Percentiles rank a stretch among this genome's conserved stretches.
phyloP scores from a whole-genome alignment of 306 rosid genomes.

The Pterocarpus santalinus region DNA sequence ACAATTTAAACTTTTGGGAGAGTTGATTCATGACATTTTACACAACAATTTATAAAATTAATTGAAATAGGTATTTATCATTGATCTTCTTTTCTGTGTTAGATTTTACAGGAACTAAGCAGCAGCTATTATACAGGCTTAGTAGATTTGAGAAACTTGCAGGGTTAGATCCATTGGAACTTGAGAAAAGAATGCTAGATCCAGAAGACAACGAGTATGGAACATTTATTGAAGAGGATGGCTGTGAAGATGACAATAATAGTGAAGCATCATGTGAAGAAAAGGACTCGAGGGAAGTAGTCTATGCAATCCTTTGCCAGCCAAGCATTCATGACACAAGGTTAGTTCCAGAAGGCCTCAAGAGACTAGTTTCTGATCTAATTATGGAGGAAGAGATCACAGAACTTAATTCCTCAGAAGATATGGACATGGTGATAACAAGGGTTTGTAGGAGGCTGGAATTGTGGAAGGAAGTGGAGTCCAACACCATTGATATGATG shows the following conservation, averaged over 20 bases:
- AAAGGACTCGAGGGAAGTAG: conserved; percentile 44
- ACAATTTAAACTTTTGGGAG: background rate
- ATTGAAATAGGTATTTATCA: background rate
- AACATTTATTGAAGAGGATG: conserved; percentile 48
- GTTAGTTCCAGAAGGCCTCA: conserved; percentile 54
- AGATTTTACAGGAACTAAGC: conserved; percentile 77
- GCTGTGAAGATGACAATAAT: conserved; percentile 38
- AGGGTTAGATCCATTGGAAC: conserved; percentile 79
- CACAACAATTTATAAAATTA: background rate
- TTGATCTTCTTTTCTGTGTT: conserved; percentile 2
- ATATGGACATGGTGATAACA: conserved; percentile 54
- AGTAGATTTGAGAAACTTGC: conserved; percentile 90
- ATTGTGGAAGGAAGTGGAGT: conserved; percentile 76
- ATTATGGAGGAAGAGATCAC: conserved; percentile 66
- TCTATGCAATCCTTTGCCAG: conserved; percentile 53
- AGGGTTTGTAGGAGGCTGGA: conserved; percentile 66
- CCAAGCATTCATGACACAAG: conserved; percentile 42
- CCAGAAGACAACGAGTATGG: conserved; percentile 51
- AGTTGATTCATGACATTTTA: background rate
- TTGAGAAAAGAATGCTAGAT: conserved; percentile 74
- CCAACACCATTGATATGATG: conserved; percentile 86
- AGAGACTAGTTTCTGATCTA: conserved; percentile 70
- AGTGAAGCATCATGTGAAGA: conserved; percentile 43
- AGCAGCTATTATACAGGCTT: conserved; percentile 76
- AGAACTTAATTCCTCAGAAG: conserved; percentile 32